Evolutionary conservation across 257 asterid species (phyloP).

Genomic region (Eustoma russellianum): DNA sequence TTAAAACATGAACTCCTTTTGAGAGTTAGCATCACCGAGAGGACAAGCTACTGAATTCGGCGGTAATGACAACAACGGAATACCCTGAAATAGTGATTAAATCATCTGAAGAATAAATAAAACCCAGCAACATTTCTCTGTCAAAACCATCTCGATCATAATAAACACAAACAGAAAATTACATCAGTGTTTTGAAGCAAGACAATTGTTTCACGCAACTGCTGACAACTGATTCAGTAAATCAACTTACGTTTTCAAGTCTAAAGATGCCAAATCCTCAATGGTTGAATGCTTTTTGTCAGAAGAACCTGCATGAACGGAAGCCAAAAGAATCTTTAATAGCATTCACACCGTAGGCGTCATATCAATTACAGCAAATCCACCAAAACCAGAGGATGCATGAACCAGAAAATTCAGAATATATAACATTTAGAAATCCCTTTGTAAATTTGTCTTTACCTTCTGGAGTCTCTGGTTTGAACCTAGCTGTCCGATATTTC

Average conservation of each 20-base stretch:
- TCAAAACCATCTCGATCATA: no score
- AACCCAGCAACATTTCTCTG: no score
- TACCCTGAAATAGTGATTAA: no score
- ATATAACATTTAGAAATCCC: not conserved
- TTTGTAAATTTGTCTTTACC: constrained; percentile 29
- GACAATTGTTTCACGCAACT: no score
- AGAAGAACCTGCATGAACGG: constrained; percentile 41
- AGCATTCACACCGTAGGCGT: not conserved
- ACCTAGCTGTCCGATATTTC: constrained; percentile 94
- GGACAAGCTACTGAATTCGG: no score
- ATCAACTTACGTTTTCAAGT: constrained; percentile 55
- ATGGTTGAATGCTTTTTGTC: constrained; percentile 48
- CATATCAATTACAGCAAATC: not conserved
- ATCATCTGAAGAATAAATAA: no score
- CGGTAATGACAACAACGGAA: no score
- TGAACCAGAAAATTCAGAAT: not conserved
- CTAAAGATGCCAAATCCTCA: constrained; percentile 73
- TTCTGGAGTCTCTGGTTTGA: constrained; percentile 69
- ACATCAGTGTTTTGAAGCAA: no score
- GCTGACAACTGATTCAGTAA: not conserved
- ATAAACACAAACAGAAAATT: no score
- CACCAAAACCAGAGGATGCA: not conserved
- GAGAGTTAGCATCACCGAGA: no score
- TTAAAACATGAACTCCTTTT: no score
- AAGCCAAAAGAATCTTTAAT: not conserved